Evolutionary conservation across 2,329 filamentous ascomycete genomes (phyloP).

Genomic region (Beauveria varroae): DNA sequence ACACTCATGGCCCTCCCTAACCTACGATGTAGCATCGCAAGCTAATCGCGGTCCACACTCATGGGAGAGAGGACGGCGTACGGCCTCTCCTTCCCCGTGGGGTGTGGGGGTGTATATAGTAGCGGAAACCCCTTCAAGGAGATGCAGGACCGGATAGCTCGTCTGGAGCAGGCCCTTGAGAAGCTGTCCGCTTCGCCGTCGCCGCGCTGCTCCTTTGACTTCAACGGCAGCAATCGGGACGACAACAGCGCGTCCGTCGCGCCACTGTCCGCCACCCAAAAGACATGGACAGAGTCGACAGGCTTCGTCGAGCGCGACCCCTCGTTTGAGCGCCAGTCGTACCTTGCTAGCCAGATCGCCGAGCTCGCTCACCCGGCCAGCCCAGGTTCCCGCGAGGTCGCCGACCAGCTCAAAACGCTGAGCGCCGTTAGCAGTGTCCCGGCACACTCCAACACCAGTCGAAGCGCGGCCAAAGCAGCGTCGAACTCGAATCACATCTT

Average conservation of each 20-base stretch:
- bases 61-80: neutral
- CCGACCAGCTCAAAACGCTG: constrained; percentile 9
- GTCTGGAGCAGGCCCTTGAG: constrained; percentile 12
- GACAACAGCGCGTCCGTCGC: neutral
- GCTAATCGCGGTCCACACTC: neutral
- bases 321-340: constrained; percentile 13
- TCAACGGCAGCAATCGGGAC: neutral
- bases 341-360: constrained; percentile 12
- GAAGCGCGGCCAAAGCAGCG: neutral
- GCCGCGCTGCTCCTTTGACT: neutral
- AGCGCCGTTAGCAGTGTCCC: neutral
- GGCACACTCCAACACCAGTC: neutral
- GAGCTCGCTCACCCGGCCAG: constrained; percentile 8
- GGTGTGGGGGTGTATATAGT: neutral
- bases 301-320: constrained; percentile 13
- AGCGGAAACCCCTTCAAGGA: constrained; percentile 5
- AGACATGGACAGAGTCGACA: constrained; percentile 8
- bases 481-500: neutral
- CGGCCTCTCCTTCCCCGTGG: too few species aligned
- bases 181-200: constrained; percentile 11
- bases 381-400: constrained; percentile 4
- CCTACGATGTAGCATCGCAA: neutral
- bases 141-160: constrained; percentile 12
- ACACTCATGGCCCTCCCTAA: neutral
- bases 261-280: constrained; percentile 1